phyloP scores from a whole-genome alignment of 192 early-diverging fungal species.

The Coemansia sp. region DNA sequence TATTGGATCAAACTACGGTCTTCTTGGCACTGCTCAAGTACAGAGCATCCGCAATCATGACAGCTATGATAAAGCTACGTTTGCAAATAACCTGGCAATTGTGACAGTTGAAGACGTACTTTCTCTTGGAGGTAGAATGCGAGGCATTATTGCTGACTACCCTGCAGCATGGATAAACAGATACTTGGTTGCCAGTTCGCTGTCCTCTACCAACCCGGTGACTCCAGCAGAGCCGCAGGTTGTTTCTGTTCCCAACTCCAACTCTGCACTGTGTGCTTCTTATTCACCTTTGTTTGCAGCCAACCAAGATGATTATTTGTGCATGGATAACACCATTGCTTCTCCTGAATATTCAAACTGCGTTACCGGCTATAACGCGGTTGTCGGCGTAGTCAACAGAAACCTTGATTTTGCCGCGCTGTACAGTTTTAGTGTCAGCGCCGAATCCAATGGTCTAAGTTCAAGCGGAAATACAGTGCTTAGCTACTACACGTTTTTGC shows the following conservation, averaged over 20 bases:
- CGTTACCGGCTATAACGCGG: constrained; percentile 22
- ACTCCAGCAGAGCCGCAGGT: neutral
- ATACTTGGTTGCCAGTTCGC: neutral
- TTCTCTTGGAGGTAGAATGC: neutral
- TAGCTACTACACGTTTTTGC: constrained; percentile 31
- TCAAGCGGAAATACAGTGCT: constrained; percentile 2
- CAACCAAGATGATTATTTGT: constrained; percentile 19
- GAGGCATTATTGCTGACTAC: constrained; percentile 6
- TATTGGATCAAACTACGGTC: constrained; percentile 1
- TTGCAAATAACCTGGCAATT: constrained; percentile 42
- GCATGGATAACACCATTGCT: constrained; percentile 11
- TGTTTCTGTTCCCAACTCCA: neutral
- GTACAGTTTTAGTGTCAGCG: constrained; percentile 23
- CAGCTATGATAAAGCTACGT: constrained; percentile 20
- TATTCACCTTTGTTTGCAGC: constrained; percentile 12
- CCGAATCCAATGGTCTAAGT: constrained; percentile 15
- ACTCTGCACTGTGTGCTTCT: neutral
- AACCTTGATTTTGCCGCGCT: constrained; percentile 16
- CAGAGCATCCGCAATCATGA: neutral
- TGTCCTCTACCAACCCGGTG: neutral
- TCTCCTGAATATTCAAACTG: constrained; percentile 16
- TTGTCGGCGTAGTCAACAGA: constrained; percentile 7
- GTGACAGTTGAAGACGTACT: neutral
- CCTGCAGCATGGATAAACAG: neutral
- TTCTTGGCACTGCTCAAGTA: neutral